A percentile compares a stretch with the other conserved stretches of the same genome.
These are phyloP conservation scores for Leptomonas seymouri DNA, from an alignment of 208 protist genomes.

Conservation along the genomic window DNA sequence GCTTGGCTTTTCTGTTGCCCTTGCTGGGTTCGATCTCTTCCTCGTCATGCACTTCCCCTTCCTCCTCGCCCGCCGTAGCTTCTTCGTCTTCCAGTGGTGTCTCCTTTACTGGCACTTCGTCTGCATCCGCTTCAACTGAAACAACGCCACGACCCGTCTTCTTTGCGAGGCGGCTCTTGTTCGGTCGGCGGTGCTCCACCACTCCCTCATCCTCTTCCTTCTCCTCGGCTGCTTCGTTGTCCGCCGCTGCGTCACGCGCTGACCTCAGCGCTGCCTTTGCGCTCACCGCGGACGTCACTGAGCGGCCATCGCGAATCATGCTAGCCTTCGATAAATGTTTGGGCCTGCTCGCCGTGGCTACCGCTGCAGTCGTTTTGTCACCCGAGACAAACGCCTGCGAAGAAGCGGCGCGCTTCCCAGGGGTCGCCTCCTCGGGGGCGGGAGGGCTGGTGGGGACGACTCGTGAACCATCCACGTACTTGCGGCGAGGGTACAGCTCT, in stretches of 20 bases:
- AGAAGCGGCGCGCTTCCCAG: background rate
- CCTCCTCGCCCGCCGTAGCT: slow-evolving; percentile 17
- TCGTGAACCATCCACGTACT: slow-evolving; percentile 60
- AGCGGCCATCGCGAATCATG: slow-evolving; percentile 22
- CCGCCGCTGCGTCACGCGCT: background rate
- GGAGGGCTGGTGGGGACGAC: slow-evolving; percentile 15
- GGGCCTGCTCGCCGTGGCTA: background rate
- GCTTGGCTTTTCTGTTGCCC: slow-evolving; percentile 3
- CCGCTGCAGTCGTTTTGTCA: background rate
- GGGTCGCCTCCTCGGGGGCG: background rate
- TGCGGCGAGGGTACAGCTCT: slow-evolving; percentile 67
- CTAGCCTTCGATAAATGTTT: slow-evolving; percentile 23
- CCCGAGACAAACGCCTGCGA: background rate
- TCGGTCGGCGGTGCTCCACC: slow-evolving; percentile 2
- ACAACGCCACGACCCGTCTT: slow-evolving; percentile 14
- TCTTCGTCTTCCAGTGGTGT: slow-evolving; percentile 6
- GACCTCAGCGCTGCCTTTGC: slow-evolving; percentile 3
- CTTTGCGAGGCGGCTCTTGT: slow-evolving; percentile 8
- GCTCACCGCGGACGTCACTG: background rate
- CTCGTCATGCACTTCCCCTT: slow-evolving; percentile 27
- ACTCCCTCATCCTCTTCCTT: slow-evolving; percentile 21
- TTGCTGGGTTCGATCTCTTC: slow-evolving; percentile 15
- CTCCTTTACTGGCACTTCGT: background rate
- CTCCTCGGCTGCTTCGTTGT: slow-evolving; percentile 13
- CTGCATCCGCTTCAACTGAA: background rate